phyloP scores from a whole-genome alignment of 2,329 filamentous ascomycete species.

The Paraphaeosphaeria minitans region DNA sequence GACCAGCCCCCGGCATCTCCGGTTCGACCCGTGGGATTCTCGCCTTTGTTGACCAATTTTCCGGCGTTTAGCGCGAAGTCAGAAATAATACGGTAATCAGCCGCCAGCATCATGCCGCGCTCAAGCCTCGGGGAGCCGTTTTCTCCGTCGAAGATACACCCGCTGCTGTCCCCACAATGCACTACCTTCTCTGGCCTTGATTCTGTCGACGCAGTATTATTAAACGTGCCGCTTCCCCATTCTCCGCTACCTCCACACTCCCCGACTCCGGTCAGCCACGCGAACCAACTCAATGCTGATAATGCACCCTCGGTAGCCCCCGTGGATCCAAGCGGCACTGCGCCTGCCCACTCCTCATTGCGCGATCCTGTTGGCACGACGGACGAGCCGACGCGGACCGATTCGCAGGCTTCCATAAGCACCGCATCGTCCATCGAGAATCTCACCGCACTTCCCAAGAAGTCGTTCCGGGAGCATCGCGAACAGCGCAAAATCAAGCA shows the following conservation, averaged over 20 bases:
- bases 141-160: constrained; percentile 41
- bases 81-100: constrained; percentile 16
- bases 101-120: constrained; percentile 19
- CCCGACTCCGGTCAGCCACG: constrained; percentile 17
- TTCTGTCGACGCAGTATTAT: constrained; percentile 34
- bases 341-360: constrained; percentile 24
- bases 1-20: constrained; percentile 12
- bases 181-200: constrained; percentile 40
- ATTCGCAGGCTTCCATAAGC: constrained; percentile 29
- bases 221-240: constrained; percentile 27
- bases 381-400: constrained; percentile 35
- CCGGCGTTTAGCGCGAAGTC: constrained; percentile 13
- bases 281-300: constrained; percentile 15
- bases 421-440: constrained; percentile 44
- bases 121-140: constrained; percentile 39
- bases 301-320: constrained; percentile 39
- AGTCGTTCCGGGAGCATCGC: constrained; percentile 47
- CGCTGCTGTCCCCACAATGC: constrained; percentile 41
- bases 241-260: constrained; percentile 32
- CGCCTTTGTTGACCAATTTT: constrained; percentile 7
- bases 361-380: constrained; percentile 19
- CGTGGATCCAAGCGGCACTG: constrained; percentile 30
- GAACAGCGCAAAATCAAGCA: constrained; percentile 45
- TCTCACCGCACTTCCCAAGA: constrained; percentile 37
- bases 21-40: neutral